These are phyloP conservation scores for Trypethelium eluteriae DNA, from an alignment of 495 filamentous ascomycete species.

Conservation along the genomic window DNA sequence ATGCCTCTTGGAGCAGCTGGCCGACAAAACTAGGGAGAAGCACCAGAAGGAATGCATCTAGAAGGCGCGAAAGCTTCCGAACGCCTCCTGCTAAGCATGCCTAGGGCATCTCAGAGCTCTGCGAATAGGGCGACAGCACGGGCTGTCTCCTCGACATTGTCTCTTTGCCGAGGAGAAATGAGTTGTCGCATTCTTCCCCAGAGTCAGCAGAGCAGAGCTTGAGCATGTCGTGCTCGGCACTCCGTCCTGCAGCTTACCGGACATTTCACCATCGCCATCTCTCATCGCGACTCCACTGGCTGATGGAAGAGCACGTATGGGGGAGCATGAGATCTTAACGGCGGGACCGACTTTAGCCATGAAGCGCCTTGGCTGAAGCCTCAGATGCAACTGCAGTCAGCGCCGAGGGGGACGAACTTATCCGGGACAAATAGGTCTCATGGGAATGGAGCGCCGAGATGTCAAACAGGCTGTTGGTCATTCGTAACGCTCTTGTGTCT, in stretches of 20 bases:
- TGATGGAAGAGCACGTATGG: neutral
- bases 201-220: neutral
- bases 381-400: neutral
- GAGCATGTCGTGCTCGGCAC: neutral
- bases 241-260: neutral
- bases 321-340: neutral
- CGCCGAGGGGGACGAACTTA: neutral
- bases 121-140: neutral
- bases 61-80: neutral
- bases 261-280: neutral
- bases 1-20: neutral
- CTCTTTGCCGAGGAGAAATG: neutral
- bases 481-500: neutral
- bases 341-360: neutral
- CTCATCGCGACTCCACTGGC: neutral
- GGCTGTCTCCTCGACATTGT: neutral
- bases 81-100: neutral
- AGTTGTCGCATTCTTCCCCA: neutral
- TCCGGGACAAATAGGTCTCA: neutral
- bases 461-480: constrained; percentile 6
- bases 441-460: neutral
- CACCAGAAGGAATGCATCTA: neutral
- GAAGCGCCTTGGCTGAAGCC: neutral
- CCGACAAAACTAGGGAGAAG: neutral
- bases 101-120: neutral